phyloP scores from a whole-genome alignment of 2,329 filamentous ascomycete genomes.

The Endocalyx cinctus region DNA sequence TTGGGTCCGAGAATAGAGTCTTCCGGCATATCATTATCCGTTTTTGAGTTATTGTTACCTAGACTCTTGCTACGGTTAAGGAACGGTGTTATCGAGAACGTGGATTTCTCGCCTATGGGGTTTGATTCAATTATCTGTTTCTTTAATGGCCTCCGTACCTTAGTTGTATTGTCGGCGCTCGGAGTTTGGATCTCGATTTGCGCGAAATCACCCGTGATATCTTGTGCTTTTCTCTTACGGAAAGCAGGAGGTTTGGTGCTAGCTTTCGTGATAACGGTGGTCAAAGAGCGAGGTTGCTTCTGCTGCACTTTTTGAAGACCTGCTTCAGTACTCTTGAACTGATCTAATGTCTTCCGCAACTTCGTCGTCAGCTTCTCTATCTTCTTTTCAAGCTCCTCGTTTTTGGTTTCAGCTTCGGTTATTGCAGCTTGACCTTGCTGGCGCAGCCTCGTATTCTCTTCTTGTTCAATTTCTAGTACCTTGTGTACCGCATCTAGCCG shows the following conservation, averaged over 20 bases:
- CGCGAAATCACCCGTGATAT: constrained; percentile 38
- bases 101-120: constrained; percentile 77
- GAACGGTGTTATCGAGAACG: constrained; percentile 91
- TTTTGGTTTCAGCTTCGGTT: constrained; percentile 57
- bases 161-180: constrained; percentile 30
- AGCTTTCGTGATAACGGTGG: constrained; percentile 26
- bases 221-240: constrained; percentile 43
- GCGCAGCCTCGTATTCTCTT: constrained; percentile 41
- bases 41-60: constrained; percentile 42
- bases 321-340: constrained; percentile 60
- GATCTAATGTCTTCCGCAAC: constrained; percentile 63
- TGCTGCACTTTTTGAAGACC: constrained; percentile 36
- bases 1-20: constrained; percentile 20
- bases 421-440: constrained; percentile 49
- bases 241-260: constrained; percentile 31
- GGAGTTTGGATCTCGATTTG: constrained; percentile 42
- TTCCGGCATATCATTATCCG: constrained; percentile 21
- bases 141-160: constrained; percentile 41
- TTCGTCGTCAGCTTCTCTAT: constrained; percentile 66
- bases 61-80: constrained; percentile 66
- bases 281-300: constrained; percentile 32
- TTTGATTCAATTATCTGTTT: constrained; percentile 54
- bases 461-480: constrained; percentile 35
- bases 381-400: constrained; percentile 64
- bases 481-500: constrained; percentile 26